Percentiles rank a stretch among this genome's conserved stretches.
Evolutionary conservation across 371 early-diverging fungal genomes (phyloP).

Genomic region (Mortierella sp.): DNA sequence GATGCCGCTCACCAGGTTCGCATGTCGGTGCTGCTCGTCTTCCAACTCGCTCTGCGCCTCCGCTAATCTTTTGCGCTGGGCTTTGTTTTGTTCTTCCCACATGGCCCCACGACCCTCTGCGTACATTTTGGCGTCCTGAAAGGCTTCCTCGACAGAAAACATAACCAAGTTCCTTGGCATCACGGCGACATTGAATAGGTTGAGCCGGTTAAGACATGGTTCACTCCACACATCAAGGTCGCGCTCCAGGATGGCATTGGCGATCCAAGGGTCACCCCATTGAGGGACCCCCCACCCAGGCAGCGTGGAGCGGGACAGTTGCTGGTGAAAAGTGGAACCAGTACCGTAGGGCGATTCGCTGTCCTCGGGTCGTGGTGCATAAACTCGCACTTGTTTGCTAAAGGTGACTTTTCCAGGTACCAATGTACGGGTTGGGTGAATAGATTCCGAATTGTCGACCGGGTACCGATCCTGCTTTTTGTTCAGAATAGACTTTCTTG

Average conservation of each 20-base stretch:
- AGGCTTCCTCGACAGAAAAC: conserved; percentile 9
- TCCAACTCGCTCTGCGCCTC: not conserved
- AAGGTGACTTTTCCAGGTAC: too few species aligned
- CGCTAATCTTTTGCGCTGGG: not conserved
- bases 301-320: too few species aligned
- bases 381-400: not conserved
- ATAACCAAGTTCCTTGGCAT: not conserved
- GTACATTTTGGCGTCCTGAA: conserved; percentile 11
- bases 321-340: too few species aligned
- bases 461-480: conserved; percentile 1
- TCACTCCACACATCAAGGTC: conserved; percentile 8
- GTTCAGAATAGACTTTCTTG: conserved; percentile 9
- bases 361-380: too few species aligned
- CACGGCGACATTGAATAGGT: conserved; percentile 1
- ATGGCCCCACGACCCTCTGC: not conserved
- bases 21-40: conserved; percentile 1
- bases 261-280: not conserved
- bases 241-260: not conserved
- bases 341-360: too few species aligned
- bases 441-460: conserved; percentile 5
- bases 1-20: conserved; percentile 1
- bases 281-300: conserved; percentile 4
- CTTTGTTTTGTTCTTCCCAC: not conserved
- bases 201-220: not conserved
- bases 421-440: not conserved